Evolutionary conservation across 2,329 filamentous ascomycete genomes (phyloP).

Genomic region (Fusarium equiseti): DNA sequence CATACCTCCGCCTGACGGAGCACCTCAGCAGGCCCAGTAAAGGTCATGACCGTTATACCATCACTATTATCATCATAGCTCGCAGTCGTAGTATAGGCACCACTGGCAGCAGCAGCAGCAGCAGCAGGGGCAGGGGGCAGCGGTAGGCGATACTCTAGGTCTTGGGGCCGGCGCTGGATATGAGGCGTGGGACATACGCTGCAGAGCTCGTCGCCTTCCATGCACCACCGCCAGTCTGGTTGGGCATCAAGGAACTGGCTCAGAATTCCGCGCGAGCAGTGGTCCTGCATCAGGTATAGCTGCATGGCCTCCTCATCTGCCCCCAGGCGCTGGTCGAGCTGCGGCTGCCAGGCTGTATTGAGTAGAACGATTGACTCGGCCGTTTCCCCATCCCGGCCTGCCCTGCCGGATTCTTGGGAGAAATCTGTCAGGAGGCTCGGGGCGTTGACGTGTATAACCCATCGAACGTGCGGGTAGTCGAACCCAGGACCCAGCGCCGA

Average conservation of each 20-base stretch:
- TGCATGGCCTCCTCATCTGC: background rate
- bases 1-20: background rate
- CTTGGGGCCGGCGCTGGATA: background rate
- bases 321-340: background rate
- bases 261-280: background rate
- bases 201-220: background rate
- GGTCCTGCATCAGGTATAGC: background rate
- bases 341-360: background rate
- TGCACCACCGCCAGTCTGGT: background rate
- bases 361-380: background rate
- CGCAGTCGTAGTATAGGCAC: background rate
- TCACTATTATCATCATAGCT: background rate
- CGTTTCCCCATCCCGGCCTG: background rate
- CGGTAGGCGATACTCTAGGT: background rate
- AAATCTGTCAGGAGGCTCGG: background rate
- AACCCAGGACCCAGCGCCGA: background rate
- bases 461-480: background rate
- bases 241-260: background rate
- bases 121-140: no score
- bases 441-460: background rate
- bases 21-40: background rate
- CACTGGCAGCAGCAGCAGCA: no score
- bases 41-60: background rate
- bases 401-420: background rate
- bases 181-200: background rate